A percentile compares a stretch with the other conserved stretches of the same genome.
These are phyloP conservation scores for Backusella australiensis DNA, from an alignment of 192 early-diverging fungal genomes.

Conservation along the genomic window DNA sequence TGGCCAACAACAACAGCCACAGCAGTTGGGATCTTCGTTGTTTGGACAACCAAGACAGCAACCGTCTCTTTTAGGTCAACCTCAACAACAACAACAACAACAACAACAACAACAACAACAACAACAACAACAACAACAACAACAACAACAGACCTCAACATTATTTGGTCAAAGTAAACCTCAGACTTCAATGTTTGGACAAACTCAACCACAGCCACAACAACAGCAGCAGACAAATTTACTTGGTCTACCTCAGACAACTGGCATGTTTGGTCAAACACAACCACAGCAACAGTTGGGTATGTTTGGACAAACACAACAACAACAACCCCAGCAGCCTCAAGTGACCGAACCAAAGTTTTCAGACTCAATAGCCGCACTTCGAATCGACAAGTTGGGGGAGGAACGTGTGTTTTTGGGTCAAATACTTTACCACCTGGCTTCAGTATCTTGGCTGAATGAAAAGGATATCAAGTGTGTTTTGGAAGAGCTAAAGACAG, in stretches of 20 bases:
- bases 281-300: not conserved
- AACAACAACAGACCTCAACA: not conserved
- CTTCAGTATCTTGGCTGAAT: conserved; percentile 37
- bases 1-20: not conserved
- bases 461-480: conserved; percentile 30
- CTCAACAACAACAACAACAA: not conserved
- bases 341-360: not conserved
- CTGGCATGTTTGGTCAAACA: not conserved
- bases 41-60: not conserved
- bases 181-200: not conserved
- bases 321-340: conserved; percentile 1
- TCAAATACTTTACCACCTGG: conserved; percentile 39
- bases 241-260: not conserved
- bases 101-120: not conserved
- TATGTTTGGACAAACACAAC: not conserved
- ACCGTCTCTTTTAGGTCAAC: not conserved
- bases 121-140: not conserved
- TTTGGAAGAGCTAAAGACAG: conserved; percentile 28
- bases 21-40: not conserved
- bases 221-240: not conserved
- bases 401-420: conserved; percentile 39
- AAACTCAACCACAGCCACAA: not conserved
- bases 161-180: not conserved
- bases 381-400: conserved; percentile 31
- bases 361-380: too few relatives aligned